A percentile compares a stretch with the other conserved stretches of the same genome.
phyloP scores from a whole-genome alignment of 345 rosid genomes.

The Schrenkiella parvula region DNA sequence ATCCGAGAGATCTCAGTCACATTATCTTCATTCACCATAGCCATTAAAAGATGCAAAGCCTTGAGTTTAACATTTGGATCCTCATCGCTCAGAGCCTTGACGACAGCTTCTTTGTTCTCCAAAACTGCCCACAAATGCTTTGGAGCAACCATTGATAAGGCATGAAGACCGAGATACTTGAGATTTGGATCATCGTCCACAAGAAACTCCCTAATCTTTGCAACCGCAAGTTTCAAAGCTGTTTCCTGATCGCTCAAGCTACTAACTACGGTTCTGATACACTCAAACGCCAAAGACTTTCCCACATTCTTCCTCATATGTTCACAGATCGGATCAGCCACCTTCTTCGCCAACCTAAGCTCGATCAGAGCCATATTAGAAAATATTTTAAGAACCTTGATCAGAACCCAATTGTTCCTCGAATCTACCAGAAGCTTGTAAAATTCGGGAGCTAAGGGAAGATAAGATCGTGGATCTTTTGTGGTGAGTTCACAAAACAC shows the following conservation, averaged over 20 bases:
- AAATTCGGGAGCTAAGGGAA: slow-evolving; percentile 88
- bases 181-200: slow-evolving; percentile 85
- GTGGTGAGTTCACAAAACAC: slow-evolving; percentile 77
- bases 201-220: slow-evolving; percentile 61
- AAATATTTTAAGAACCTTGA: slow-evolving; percentile 84
- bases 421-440: slow-evolving; percentile 80
- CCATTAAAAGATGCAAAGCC: slow-evolving; percentile 78
- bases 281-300: slow-evolving; percentile 83
- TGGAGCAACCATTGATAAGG: slow-evolving; percentile 57
- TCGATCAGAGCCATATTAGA: slow-evolving; percentile 69
- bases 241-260: slow-evolving; percentile 82
- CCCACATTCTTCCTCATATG: slow-evolving; percentile 81
- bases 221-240: slow-evolving; percentile 75
- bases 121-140: slow-evolving; percentile 78
- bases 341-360: slow-evolving; percentile 75
- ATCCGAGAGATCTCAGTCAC: slow-evolving; percentile 72
- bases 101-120: slow-evolving; percentile 83
- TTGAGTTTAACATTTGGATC: slow-evolving; percentile 79
- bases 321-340: slow-evolving; percentile 84
- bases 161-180: slow-evolving; percentile 92
- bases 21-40: slow-evolving; percentile 82
- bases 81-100: slow-evolving; percentile 75
- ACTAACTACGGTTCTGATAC: slow-evolving; percentile 72
- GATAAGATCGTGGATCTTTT: slow-evolving; percentile 68
- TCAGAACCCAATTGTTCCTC: slow-evolving; percentile 84